Evolutionary conservation across 1,139 yeast genomes (phyloP).

Genomic region (Kluyveromyces sp.): DNA sequence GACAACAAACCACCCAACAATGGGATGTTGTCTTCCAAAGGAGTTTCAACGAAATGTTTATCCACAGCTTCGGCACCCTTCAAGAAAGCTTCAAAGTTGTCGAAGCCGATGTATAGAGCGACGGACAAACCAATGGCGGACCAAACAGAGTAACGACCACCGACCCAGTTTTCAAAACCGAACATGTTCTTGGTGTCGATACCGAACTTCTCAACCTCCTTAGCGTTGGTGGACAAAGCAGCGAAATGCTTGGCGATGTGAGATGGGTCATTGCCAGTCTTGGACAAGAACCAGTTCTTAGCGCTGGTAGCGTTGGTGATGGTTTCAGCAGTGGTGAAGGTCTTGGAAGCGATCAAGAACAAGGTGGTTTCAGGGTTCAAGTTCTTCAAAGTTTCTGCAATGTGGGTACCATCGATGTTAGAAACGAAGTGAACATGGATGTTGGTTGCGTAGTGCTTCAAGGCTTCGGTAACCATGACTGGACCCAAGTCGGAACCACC

Average conservation of each 20-base stretch:
- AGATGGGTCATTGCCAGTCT: slow-evolving; percentile 47
- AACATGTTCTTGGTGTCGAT: slow-evolving; percentile 97
- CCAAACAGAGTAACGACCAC: slow-evolving; percentile 99
- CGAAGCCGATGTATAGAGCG: slow-evolving; percentile 90
- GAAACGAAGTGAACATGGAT: slow-evolving; percentile 87
- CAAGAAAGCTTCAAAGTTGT: slow-evolving; percentile 82
- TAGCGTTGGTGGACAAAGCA: slow-evolving; percentile 89
- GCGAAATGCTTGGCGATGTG: slow-evolving; percentile 95
- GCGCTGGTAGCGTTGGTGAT: slow-evolving; percentile 93
- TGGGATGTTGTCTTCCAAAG: slow-evolving; percentile 87
- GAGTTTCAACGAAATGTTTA: slow-evolving; percentile 76
- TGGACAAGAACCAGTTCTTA: slow-evolving; percentile 84
- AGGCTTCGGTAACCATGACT: slow-evolving; percentile 97
- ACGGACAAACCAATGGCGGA: slow-evolving; percentile 95
- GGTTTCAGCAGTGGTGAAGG: slow-evolving; percentile 98
- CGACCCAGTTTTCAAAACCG: slow-evolving; percentile 98
- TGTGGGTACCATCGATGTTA: slow-evolving; percentile 96
- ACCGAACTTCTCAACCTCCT: slow-evolving; percentile 87
- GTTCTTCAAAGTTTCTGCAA: slow-evolving; percentile 77
- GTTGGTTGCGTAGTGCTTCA: slow-evolving; percentile 78
- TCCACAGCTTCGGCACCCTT: slow-evolving; percentile 98
- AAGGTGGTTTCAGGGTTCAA: slow-evolving; percentile 86
- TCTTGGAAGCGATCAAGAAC: slow-evolving; percentile 92
- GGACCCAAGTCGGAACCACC: slow-evolving; percentile 99
- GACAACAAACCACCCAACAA: slow-evolving; percentile 85